These are phyloP conservation scores for Psilocybe mexicana DNA, from an alignment of 1,284 basidiomycete genomes.

Conservation along the genomic window DNA sequence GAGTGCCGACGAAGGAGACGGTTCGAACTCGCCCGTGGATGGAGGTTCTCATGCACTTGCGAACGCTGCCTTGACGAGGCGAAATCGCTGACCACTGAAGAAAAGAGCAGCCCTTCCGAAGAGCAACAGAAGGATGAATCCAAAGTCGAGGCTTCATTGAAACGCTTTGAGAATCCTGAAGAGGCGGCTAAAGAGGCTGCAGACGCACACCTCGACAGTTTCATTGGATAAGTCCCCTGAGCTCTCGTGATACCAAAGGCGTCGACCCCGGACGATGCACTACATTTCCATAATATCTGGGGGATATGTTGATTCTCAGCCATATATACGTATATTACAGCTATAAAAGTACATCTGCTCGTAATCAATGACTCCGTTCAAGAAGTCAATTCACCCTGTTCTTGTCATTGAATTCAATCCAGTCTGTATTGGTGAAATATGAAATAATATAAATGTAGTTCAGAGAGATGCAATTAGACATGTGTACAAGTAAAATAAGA, in stretches of 20 bases:
- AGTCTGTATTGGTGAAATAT: not conserved
- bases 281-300: too few species aligned
- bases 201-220: conserved; percentile 11
- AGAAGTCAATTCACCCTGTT: not conserved
- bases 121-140: conserved; percentile 48
- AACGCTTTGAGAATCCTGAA: conserved; percentile 31
- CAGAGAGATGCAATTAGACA: conserved; percentile 9
- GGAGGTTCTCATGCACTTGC: conserved; percentile 77
- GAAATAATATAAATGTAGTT: conserved; percentile 6
- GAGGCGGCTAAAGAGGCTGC: conserved; percentile 26
- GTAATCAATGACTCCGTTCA: not conserved
- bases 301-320: too few species aligned
- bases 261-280: too few species aligned
- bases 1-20: conserved; percentile 66
- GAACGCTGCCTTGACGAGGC: conserved; percentile 60
- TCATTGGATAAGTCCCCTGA: not conserved
- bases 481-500: conserved; percentile 13
- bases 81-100: conserved; percentile 32
- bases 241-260: not conserved
- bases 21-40: conserved; percentile 73
- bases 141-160: conserved; percentile 53
- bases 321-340: not conserved
- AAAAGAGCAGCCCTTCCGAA: conserved; percentile 40
- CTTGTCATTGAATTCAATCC: not conserved
- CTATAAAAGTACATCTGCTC: not conserved